phyloP scores from a whole-genome alignment of 371 early-diverging fungal genomes.

The Mortierella sp. region DNA sequence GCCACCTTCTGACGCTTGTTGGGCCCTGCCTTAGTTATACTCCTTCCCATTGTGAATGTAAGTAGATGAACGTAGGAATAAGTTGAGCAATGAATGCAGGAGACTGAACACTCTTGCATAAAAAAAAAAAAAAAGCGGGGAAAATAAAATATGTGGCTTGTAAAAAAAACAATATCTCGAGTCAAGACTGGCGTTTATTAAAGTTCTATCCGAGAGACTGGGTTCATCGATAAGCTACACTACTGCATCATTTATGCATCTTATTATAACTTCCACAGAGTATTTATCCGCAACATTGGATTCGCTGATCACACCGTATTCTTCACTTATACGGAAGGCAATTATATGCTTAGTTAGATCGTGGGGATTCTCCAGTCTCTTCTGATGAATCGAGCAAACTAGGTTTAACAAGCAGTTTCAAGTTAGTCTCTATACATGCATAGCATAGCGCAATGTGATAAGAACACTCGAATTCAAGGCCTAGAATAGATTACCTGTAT shows the following conservation, averaged over 20 bases:
- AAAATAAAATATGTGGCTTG: background rate
- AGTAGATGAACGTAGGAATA: background rate
- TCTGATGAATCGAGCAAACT: constrained; percentile 5
- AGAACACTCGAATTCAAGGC: too few relatives aligned
- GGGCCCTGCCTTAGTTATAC: constrained; percentile 14
- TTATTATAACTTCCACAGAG: too few relatives aligned
- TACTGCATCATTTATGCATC: too few relatives aligned
- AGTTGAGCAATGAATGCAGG: background rate
- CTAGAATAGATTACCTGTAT: too few relatives aligned
- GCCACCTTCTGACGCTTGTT: constrained; percentile 19
- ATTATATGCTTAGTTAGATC: background rate
- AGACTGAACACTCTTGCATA: background rate
- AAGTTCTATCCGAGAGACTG: too few relatives aligned
- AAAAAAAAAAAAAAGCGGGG: background rate
- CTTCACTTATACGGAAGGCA: background rate
- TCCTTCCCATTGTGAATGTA: constrained; percentile 20
- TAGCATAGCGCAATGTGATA: too few relatives aligned
- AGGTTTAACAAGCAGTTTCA: background rate
- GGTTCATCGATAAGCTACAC: too few relatives aligned
- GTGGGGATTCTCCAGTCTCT: background rate
- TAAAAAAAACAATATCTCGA: too few relatives aligned
- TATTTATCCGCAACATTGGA: background rate
- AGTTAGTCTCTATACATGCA: background rate
- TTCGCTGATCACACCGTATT: background rate
- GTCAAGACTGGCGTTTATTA: too few relatives aligned